Base-by-base conservation (phyloP, 2,329 filamentous ascomycete species). In the Aspergillus flavus region DNA sequence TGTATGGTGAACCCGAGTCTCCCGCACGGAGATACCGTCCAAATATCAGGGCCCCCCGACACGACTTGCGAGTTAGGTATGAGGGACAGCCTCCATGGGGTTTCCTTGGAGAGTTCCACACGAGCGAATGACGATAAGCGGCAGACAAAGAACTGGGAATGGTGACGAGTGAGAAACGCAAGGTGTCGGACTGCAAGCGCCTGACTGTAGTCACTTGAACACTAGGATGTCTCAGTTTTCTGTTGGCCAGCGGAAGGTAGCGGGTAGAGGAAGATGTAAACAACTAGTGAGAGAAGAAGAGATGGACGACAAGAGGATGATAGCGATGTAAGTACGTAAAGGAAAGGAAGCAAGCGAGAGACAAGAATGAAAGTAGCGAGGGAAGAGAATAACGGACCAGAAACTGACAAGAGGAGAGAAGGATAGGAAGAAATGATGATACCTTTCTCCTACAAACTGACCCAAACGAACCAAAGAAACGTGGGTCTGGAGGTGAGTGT, bases 21-120 rank as follows among this genome's bases (percentile, higher is more conserved):
- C 66, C 63, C 66, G 63, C 63, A 59, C 65, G 57, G 64, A 62
- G 61, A 68, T 59, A 64, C 64, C 58, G 61, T 66, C 60, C 53
- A 58, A 58, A 62, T 67, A 63, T 64, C 63, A 62, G 63, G 62
- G 61, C 41, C 63, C 62, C 67, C 64, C 62, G 66, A 68, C 60
- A 63, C 58, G 26, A 26, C n/a, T 55, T 55, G 52, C 32, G 52
- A 55, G n/a, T 55, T 64, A 64, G 61, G 48, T 50, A 50, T 64
- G 62, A 57, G 55, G 59, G 59, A 57, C 60, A 41, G 57, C 57
- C 63, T 63, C 65, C 64, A 69, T 69, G 62, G 50, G 64, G 61
- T 32, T 52, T 30, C 34, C 23, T 56, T 23, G n/a, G 48, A 53
- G 55, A 61, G 28, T 57, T 58, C 36, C 28, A 55, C 52, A 59